Percentiles rank a stretch among this genome's conserved stretches.
These are phyloP conservation scores for Ceriops decandra DNA, from an alignment of 345 rosid genomes.

Conservation along the genomic window DNA sequence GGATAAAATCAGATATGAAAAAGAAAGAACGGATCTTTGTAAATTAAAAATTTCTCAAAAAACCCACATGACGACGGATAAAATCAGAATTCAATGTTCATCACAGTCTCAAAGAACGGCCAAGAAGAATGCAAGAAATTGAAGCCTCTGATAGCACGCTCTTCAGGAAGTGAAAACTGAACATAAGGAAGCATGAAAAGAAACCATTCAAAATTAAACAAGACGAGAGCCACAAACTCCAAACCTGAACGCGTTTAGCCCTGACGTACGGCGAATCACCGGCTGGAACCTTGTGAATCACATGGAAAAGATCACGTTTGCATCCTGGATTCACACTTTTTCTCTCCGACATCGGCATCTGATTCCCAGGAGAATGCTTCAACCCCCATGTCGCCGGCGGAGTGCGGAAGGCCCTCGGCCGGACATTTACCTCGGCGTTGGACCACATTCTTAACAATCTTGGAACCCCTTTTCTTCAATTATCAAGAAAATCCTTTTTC, in stretches of 20 bases:
- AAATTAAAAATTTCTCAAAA: neutral
- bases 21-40: too few relatives aligned
- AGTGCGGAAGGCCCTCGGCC: slow-evolving; percentile 42
- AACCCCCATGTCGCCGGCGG: slow-evolving; percentile 50
- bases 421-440: slow-evolving; percentile 25
- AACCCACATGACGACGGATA: neutral
- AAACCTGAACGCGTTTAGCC: slow-evolving; percentile 81
- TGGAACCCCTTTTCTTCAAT: neutral
- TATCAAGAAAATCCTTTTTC: neutral
- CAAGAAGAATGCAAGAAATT: slow-evolving; percentile 6
- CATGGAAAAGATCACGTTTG: slow-evolving; percentile 50
- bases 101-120: neutral
- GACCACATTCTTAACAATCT: slow-evolving; percentile 31
- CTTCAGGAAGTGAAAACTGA: neutral
- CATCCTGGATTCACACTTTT: slow-evolving; percentile 33
- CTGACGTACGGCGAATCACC: slow-evolving; percentile 80
- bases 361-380: slow-evolving; percentile 14
- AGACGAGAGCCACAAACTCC: neutral
- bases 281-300: slow-evolving; percentile 67
- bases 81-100: neutral
- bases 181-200: neutral
- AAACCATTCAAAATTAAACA: neutral
- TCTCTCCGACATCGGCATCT: slow-evolving; percentile 53
- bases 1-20: too few relatives aligned
- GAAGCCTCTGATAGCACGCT: neutral